A percentile compares a stretch with the other conserved stretches of the same genome.
These are phyloP conservation scores for Podaxis sp. DNA, from an alignment of 768 basidiomycete species.

Conservation along the genomic window DNA sequence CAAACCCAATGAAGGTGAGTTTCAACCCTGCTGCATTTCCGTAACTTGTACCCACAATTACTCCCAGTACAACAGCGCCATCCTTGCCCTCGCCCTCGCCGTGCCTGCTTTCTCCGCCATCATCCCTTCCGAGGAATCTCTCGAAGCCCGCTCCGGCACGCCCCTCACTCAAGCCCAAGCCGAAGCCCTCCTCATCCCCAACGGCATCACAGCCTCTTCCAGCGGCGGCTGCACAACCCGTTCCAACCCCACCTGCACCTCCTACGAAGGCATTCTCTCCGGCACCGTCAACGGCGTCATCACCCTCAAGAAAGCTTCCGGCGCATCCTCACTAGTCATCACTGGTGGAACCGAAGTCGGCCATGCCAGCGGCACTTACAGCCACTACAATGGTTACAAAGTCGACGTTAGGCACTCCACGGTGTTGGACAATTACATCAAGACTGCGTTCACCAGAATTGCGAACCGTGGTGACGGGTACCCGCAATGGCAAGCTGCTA, in stretches of 20 bases:
- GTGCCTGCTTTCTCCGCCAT: background rate
- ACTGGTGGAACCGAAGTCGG: slow-evolving; percentile 57
- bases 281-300: slow-evolving; percentile 28
- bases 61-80: background rate
- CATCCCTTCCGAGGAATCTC: background rate
- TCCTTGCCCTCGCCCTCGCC: background rate
- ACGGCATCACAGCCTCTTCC: slow-evolving; percentile 27
- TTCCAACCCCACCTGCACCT: slow-evolving; percentile 25
- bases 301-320: slow-evolving; percentile 36
- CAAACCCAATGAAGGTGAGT: background rate
- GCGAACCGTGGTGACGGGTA: slow-evolving; percentile 27
- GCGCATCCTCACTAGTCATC: slow-evolving; percentile 59
- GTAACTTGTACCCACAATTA: background rate
- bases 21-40: no score
- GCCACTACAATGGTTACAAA: slow-evolving; percentile 28
- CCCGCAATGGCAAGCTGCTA: slow-evolving; percentile 26
- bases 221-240: slow-evolving; percentile 24
- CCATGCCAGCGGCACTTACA: slow-evolving; percentile 26
- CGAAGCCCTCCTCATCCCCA: slow-evolving; percentile 22
- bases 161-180: slow-evolving; percentile 20
- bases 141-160: background rate
- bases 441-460: slow-evolving; percentile 22
- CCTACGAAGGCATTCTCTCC: slow-evolving; percentile 25
- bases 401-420: slow-evolving; percentile 25
- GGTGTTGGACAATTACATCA: slow-evolving; percentile 25